Percentiles rank a stretch among this genome's conserved stretches.
These are phyloP conservation scores for Eleusine indica DNA, from an alignment of 176 grass and related monocot genomes.

Conservation along the genomic window DNA sequence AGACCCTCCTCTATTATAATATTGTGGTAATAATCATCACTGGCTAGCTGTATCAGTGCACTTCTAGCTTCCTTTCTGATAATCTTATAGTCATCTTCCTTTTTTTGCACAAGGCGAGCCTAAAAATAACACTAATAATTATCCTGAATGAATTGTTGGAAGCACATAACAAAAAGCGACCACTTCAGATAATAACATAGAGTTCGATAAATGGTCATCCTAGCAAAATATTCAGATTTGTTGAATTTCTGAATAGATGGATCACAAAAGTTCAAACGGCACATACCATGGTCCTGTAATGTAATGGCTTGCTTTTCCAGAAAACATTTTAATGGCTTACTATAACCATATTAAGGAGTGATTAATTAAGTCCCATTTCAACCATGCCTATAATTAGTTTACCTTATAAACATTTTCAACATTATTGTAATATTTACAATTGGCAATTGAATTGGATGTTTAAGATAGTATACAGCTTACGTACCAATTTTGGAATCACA, in stretches of 20 bases:
- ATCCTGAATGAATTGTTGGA: slow-evolving; percentile 32
- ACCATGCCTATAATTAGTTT: not conserved
- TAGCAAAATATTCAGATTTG: slow-evolving; percentile 1
- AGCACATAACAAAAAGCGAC: slow-evolving; percentile 10
- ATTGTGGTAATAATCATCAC: slow-evolving; percentile 54
- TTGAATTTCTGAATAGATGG: slow-evolving; percentile 2
- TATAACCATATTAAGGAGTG: not conserved
- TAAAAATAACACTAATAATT: slow-evolving; percentile 38
- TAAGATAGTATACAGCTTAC: not conserved
- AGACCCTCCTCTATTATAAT: slow-evolving; percentile 71
- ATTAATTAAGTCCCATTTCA: not conserved
- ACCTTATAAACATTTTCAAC: not conserved
- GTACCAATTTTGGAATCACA: slow-evolving; percentile 72
- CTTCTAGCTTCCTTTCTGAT: slow-evolving; percentile 67
- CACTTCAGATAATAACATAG: not conserved
- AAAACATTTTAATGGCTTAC: not conserved
- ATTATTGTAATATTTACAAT: slow-evolving; percentile 1
- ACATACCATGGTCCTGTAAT: slow-evolving; percentile 8
- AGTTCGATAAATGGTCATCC: too few relatives aligned
- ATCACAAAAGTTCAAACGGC: not conserved
- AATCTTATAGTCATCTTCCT: slow-evolving; percentile 62
- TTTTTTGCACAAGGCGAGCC: slow-evolving; percentile 57
- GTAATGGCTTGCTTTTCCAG: not conserved
- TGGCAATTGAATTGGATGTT: not conserved
- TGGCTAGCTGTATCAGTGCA: slow-evolving; percentile 55